Conservation (phyloP, 441 rosid species). For the Adansonia gregorii region DNA sequence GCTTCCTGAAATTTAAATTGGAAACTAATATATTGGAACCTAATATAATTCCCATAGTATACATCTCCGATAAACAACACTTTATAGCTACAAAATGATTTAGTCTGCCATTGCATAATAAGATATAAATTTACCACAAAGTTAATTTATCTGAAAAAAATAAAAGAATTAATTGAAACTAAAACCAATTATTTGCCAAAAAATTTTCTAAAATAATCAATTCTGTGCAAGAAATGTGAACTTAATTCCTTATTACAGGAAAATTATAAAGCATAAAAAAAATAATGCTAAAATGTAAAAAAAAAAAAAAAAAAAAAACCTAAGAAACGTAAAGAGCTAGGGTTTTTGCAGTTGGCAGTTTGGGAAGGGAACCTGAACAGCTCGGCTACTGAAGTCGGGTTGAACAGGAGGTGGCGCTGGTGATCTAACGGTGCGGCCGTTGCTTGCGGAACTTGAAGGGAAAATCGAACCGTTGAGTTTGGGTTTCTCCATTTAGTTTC, state of each 20-base stretch:
- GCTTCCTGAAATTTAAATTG: slow-evolving; percentile 68
- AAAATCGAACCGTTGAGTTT: slow-evolving; percentile 36
- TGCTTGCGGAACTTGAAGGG: slow-evolving; percentile 30
- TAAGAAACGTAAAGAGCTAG: neutral
- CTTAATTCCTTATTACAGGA: neutral
- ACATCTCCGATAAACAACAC: neutral
- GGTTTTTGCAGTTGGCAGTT: slow-evolving; percentile 2
- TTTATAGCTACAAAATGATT: neutral
- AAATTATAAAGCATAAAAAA: neutral
- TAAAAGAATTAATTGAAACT: neutral
- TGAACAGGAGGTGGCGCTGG: slow-evolving; percentile 31
- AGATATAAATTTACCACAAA: neutral
- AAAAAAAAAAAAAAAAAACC: neutral
- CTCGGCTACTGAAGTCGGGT: slow-evolving; percentile 48
- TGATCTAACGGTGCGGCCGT: slow-evolving; percentile 33
- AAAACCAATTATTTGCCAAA: slow-evolving; percentile 24
- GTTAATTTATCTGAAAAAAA: neutral
- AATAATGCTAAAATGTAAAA: neutral
- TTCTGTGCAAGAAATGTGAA: neutral
- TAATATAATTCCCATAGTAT: slow-evolving; percentile 1
- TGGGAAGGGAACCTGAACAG: slow-evolving; percentile 48
- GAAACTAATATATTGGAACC: slow-evolving; percentile 23
- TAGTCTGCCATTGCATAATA: neutral
- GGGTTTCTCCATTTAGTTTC: slow-evolving; percentile 42
- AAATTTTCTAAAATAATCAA: neutral